Conservation (phyloP, 805 yeast genomes). For the Candida namnaoensis region DNA sequence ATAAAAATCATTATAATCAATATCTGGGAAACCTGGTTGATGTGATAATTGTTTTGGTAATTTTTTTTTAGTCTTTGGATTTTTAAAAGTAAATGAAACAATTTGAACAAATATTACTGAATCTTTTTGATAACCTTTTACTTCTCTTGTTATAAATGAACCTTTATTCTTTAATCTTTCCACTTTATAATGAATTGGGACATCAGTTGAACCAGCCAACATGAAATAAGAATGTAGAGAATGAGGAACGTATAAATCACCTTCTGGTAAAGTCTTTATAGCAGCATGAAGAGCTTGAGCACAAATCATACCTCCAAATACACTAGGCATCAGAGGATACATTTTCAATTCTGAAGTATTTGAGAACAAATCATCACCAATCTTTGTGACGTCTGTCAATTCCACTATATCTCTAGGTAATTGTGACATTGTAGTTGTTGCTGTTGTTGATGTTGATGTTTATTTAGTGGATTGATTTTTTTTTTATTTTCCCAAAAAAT, state of each 20-base stretch:
- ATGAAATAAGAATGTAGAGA: conserved; percentile 59
- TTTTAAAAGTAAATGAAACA: conserved; percentile 20
- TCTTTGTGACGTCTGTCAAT: neutral
- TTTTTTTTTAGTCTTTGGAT: conserved; percentile 2
- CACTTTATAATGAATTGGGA: conserved; percentile 47
- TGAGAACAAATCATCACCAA: neutral
- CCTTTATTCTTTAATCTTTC: conserved; percentile 38
- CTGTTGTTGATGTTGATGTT: no score
- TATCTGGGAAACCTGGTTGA: conserved; percentile 8
- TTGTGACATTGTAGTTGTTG: neutral
- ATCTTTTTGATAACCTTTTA: conserved; percentile 46
- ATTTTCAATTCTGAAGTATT: neutral
- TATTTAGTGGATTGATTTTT: neutral
- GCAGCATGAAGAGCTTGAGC: conserved; percentile 62
- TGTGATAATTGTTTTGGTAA: conserved; percentile 1
- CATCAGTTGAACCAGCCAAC: conserved; percentile 37
- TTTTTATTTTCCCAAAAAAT: no score
- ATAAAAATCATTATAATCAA: neutral
- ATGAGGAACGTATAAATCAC: conserved; percentile 35
- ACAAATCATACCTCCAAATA: conserved; percentile 63
- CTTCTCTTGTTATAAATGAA: conserved; percentile 28
- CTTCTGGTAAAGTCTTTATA: conserved; percentile 35
- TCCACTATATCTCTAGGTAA: neutral
- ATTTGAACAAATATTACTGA: conserved; percentile 42
- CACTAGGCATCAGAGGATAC: conserved; percentile 20